Evolutionary conservation across 257 asterid species (phyloP).

Genomic region (Solanum pinnatisectum): DNA sequence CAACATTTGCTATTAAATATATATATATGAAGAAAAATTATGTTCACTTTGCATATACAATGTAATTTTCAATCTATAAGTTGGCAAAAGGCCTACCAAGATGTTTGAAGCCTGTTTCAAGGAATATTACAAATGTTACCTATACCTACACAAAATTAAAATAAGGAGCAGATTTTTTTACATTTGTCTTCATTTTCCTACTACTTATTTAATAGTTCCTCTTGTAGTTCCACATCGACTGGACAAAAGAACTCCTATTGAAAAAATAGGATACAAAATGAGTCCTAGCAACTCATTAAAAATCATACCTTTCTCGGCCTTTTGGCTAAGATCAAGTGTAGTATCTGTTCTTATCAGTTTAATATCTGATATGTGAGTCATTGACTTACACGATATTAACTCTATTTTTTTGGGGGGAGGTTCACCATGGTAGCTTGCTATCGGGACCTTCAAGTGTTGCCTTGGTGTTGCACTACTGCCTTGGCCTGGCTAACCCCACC

Average conservation of each 20-base stretch:
- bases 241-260: no score
- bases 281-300: no score
- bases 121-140: background rate
- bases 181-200: no score
- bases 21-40: no score
- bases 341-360: slow-evolving; percentile 30
- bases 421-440: background rate
- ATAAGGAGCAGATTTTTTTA: no score
- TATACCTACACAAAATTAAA: background rate
- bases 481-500: background rate
- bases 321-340: slow-evolving; percentile 35
- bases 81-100: background rate
- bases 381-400: background rate
- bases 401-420: background rate
- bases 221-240: no score
- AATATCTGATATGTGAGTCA: slow-evolving; percentile 20
- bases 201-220: no score
- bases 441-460: background rate
- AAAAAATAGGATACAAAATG: no score
- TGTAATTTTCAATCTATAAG: no score
- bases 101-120: background rate
- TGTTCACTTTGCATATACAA: no score
- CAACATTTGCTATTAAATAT: no score
- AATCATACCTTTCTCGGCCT: slow-evolving; percentile 26
- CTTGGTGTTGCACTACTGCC: background rate